A percentile compares a stretch with the other conserved stretches of the same genome.
Conservation (phyloP, 306 rosid species). For the Clitoria ternatea region DNA sequence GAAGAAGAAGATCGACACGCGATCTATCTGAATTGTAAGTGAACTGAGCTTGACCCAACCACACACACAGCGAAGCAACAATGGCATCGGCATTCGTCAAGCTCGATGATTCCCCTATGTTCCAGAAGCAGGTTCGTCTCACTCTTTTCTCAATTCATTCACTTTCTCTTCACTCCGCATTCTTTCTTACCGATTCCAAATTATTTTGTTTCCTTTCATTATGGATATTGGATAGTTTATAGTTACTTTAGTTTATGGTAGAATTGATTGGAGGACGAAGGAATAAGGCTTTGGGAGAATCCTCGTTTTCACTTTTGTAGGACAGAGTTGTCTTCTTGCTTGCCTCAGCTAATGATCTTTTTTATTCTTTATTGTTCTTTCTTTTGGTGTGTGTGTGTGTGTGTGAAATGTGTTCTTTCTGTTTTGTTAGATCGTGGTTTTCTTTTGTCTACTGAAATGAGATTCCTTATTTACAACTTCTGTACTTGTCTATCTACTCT, state of each 20-base stretch:
- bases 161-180: too few relatives aligned
- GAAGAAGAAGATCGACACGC: not conserved
- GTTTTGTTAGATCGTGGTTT: not conserved
- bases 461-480: not conserved
- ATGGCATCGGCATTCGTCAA: constrained; percentile 82
- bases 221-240: too few relatives aligned
- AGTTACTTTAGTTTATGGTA: not conserved
- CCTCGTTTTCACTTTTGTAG: not conserved
- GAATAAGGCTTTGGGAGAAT: not conserved
- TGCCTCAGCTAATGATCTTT: not conserved
- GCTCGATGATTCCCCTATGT: constrained; percentile 98
- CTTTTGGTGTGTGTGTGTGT: not conserved
- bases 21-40: constrained; percentile 18
- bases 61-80: not conserved
- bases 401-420: not conserved
- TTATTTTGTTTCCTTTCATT: too few relatives aligned
- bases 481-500: not conserved
- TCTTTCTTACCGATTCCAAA: too few relatives aligned
- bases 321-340: not conserved
- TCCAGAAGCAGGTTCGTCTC: constrained; percentile 73
- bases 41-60: not conserved
- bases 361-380: too few relatives aligned
- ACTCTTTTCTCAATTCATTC: not conserved
- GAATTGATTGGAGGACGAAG: not conserved
- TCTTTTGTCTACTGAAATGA: not conserved